phyloP scores from a whole-genome alignment of 805 yeast species.

The Lipomyces yamanashiensis region DNA sequence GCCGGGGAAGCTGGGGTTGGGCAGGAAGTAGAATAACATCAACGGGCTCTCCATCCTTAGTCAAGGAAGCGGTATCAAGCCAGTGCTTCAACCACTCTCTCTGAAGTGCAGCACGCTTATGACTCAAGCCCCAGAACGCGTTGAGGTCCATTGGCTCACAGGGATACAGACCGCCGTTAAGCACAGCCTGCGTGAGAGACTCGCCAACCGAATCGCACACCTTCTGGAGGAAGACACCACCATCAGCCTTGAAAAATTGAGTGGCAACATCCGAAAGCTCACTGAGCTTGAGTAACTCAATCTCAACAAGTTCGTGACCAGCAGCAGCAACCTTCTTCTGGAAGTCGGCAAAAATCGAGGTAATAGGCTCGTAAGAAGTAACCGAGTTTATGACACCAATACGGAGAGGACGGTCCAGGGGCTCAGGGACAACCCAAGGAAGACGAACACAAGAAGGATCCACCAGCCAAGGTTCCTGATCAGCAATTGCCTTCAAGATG shows the following conservation, averaged over 20 bases:
- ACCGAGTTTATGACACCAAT: conserved; percentile 39
- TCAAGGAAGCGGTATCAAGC: conserved; percentile 45
- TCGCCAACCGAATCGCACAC: conserved; percentile 50
- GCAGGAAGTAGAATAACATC: conserved; percentile 55
- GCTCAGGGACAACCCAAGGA: conserved; percentile 50
- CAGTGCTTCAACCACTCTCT: conserved; percentile 49
- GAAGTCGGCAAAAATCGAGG: conserved; percentile 56
- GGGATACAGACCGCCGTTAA: conserved; percentile 39
- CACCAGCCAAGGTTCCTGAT: conserved; percentile 51
- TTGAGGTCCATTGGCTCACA: conserved; percentile 34
- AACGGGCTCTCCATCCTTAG: conserved; percentile 48
- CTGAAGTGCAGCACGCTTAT: conserved; percentile 26
- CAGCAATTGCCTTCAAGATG: conserved; percentile 49
- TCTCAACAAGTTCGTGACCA: conserved; percentile 58
- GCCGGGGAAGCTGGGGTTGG: conserved; percentile 44
- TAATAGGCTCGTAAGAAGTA: conserved; percentile 47
- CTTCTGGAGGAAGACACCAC: conserved; percentile 47
- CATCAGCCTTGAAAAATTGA: conserved; percentile 52
- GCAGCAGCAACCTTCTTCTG: conserved; percentile 60
- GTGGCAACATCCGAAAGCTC: conserved; percentile 48
- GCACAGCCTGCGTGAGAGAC: conserved; percentile 43
- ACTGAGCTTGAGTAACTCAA: conserved; percentile 45
- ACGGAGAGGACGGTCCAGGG: conserved; percentile 40
- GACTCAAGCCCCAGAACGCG: conserved; percentile 28
- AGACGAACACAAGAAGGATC: conserved; percentile 58